Percentiles rank a stretch among this genome's conserved stretches.
Conservation (phyloP, 2,329 filamentous ascomycete genomes). For the Arthrobotrys megalospora region DNA sequence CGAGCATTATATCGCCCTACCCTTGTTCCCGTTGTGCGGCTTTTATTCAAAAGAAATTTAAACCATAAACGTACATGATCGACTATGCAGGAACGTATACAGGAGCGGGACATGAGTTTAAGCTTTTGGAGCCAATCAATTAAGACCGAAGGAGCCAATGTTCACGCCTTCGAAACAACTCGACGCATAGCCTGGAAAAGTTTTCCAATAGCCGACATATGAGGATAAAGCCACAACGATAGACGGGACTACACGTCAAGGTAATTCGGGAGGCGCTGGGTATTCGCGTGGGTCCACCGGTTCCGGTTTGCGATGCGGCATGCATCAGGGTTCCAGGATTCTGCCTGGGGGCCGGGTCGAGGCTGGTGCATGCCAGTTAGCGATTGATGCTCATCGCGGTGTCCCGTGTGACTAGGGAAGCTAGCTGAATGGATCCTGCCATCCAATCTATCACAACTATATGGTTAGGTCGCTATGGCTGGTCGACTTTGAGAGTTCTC, state of each 20-base stretch:
- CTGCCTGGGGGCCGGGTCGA: neutral
- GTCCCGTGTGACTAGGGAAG: neutral
- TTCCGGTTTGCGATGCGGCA: slow-evolving; percentile 56
- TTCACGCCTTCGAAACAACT: slow-evolving; percentile 6
- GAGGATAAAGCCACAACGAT: neutral
- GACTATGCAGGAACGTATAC: slow-evolving; percentile 16
- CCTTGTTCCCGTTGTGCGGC: neutral
- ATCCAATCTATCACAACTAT: neutral
- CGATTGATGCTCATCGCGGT: neutral
- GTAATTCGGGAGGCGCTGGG: slow-evolving; percentile 25
- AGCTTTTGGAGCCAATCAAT: neutral
- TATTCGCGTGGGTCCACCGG: slow-evolving; percentile 28
- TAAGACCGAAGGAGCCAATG: neutral
- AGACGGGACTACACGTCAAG: slow-evolving; percentile 10
- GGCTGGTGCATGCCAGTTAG: neutral
- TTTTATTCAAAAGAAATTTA: slow-evolving; percentile 5
- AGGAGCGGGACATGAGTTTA: neutral
- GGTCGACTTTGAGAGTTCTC: neutral
- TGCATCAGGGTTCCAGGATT: slow-evolving; percentile 28
- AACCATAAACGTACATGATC: neutral
- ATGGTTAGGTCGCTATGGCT: neutral
- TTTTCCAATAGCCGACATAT: slow-evolving; percentile 7
- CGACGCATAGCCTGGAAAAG: neutral
- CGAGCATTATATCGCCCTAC: neutral
- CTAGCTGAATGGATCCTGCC: slow-evolving; percentile 26